These are phyloP conservation scores for Pseudocercospora ulei DNA, from an alignment of 2,329 filamentous ascomycete genomes.

Conservation along the genomic window DNA sequence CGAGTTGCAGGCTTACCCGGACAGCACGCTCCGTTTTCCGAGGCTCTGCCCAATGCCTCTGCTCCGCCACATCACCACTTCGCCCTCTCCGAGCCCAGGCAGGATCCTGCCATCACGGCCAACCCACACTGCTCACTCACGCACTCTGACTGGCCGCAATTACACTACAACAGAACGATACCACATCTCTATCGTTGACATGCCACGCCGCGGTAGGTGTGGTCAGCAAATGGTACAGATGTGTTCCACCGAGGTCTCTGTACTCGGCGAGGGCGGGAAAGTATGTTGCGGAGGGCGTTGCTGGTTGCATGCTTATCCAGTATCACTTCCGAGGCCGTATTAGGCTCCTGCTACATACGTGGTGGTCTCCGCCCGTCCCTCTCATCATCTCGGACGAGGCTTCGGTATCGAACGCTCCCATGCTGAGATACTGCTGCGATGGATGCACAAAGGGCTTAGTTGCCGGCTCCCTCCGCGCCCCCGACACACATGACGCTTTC, in stretches of 20 bases:
- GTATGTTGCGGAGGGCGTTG: constrained; percentile 3
- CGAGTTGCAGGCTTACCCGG: background rate
- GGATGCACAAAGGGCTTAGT: constrained; percentile 4
- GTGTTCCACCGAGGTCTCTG: constrained; percentile 1
- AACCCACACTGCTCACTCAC: constrained; percentile 5
- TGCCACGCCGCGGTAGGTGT: constrained; percentile 8
- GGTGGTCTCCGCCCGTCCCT: constrained; percentile 4
- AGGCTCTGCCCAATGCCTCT: constrained; percentile 7
- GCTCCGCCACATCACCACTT: constrained; percentile 4
- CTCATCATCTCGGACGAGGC: background rate
- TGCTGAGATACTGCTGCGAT: background rate
- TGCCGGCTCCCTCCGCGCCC: constrained; percentile 1
- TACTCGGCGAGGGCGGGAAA: constrained; percentile 8
- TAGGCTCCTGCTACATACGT: constrained; percentile 5
- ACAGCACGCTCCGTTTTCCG: constrained; percentile 2
- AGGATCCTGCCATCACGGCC: constrained; percentile 1
- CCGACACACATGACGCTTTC: background rate
- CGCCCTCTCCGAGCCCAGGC: background rate
- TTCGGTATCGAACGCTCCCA: constrained; percentile 5
- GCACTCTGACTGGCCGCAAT: background rate
- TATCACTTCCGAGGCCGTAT: background rate
- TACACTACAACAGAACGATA: constrained; percentile 5
- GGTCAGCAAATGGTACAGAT: constrained; percentile 7
- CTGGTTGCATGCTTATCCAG: constrained; percentile 5
- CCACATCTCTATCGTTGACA: constrained; percentile 4